Evolutionary conservation across 768 basidiomycete genomes (phyloP), one percentile per base, ranked within the genome.

Genomic region (Boletus sensibilis): DNA sequence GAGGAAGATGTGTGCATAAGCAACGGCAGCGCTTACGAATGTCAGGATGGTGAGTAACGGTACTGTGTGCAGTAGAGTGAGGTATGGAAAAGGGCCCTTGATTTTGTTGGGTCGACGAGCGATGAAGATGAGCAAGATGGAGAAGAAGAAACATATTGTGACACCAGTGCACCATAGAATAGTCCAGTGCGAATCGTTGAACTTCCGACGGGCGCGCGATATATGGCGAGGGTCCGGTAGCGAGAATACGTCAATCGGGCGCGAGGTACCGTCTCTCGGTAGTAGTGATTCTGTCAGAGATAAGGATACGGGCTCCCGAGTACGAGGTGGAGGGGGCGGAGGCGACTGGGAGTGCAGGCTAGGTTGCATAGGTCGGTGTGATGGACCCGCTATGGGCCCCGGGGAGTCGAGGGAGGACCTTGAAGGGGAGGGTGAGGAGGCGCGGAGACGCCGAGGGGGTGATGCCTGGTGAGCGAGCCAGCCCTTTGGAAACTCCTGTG

Each of bases 401-500:
- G 47, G 64, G 25, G 57, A 73, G 69, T 52, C 69, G 51, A 66
- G 58, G 66, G 64, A 74, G 60, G 64, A 62, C n/a, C 64, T 57
- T n/a, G 71, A 65, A 41, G 68, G 69, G 2, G 76, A 72, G 0
- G 76, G 76, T 5, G 79, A 76, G 3, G 78, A 71, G 0, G 78
- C 75, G 33, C 81, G 79, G 54, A 66, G 57, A 50, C 68, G 68
- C 10, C 68, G 70, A 42, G 86, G 81, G 11, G 87, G 86, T 37
- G 84, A 82, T n/a, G 85, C 82, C 53, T 88, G 78, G 68, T 89
- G 89, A 35, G 90, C 89, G 7, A 90, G 75, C 90, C 88, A 90
- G 21, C 86, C 77, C 52, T 75, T 75, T 40, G 75, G 76, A 54
- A 72, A 75, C 4, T 72, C 68, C 69, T 82, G 74, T 23, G 76